Conservation (phyloP, 192 early-diverging fungal species). For the Gaertneriomyces sp. region DNA sequence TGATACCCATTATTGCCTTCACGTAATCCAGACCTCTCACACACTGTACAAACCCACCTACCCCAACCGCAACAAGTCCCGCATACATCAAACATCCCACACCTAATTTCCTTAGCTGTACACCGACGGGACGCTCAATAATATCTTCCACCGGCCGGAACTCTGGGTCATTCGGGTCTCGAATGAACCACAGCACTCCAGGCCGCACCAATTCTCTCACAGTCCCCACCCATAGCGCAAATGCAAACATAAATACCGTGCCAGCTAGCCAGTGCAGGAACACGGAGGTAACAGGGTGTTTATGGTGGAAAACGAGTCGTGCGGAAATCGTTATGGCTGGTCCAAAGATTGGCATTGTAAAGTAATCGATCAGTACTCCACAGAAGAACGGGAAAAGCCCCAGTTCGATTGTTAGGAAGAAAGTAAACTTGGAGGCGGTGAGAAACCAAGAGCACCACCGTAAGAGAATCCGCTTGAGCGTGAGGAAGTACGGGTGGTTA, state of each 20-base stretch:
- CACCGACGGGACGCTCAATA: conserved; percentile 67
- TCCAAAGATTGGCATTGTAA: conserved; percentile 73
- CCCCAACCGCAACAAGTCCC: conserved; percentile 66
- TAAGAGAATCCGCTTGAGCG: conserved; percentile 31
- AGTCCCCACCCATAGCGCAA: conserved; percentile 80
- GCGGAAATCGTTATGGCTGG: conserved; percentile 52
- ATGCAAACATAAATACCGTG: conserved; percentile 90
- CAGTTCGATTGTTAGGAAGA: conserved; percentile 87
- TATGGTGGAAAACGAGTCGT: conserved; percentile 57
- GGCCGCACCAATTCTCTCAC: conserved; percentile 81
- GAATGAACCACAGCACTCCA: conserved; percentile 97
- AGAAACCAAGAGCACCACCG: conserved; percentile 37
- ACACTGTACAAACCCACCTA: conserved; percentile 56
- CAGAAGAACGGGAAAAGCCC: conserved; percentile 82
- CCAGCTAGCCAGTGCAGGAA: conserved; percentile 88
- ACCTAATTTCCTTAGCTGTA: conserved; percentile 80
- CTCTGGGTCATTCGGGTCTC: conserved; percentile 93
- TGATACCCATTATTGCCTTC: neutral
- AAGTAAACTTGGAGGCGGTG: conserved; percentile 60
- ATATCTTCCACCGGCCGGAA: conserved; percentile 95
- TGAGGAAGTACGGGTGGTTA: conserved; percentile 44
- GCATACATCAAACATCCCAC: conserved; percentile 83
- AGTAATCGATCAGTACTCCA: conserved; percentile 79
- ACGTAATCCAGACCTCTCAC: conserved; percentile 20
- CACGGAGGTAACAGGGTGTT: conserved; percentile 61